Conservation (phyloP, 306 rosid genomes). For the Vigna radiata region DNA sequence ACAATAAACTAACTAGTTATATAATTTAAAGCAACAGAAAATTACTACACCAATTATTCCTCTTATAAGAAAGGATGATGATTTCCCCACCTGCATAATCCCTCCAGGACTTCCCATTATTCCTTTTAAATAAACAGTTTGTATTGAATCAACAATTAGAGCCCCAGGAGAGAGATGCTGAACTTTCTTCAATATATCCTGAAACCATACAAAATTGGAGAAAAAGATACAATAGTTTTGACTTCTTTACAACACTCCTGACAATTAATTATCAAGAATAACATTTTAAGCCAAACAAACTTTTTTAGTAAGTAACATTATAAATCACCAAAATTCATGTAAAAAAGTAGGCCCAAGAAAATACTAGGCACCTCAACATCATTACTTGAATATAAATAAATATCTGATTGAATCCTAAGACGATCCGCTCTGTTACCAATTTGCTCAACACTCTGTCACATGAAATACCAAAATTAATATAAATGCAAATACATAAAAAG, state of each 20-base stretch:
- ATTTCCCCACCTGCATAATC: conserved; percentile 64
- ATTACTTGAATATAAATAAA: conserved; percentile 86
- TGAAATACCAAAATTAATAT: conserved; percentile 30
- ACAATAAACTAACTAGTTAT: conserved; percentile 17
- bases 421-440: conserved; percentile 95
- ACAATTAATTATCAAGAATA: conserved; percentile 23
- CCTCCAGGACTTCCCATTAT: conserved; percentile 94
- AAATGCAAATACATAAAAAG: conserved; percentile 18
- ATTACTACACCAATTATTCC: not conserved
- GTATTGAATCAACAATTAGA: conserved; percentile 85
- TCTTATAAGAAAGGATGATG: not conserved
- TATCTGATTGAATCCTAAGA: conserved; percentile 66
- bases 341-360: conserved; percentile 20
- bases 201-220: conserved; percentile 38
- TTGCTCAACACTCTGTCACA: conserved; percentile 86
- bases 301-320: conserved; percentile 20
- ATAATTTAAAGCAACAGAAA: conserved; percentile 25
- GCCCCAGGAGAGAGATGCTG: conserved; percentile 76
- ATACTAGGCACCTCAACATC: conserved; percentile 73
- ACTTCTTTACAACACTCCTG: conserved; percentile 9
- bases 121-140: conserved; percentile 88
- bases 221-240: conserved; percentile 28
- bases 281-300: not conserved
- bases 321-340: conserved; percentile 27
- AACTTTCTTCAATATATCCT: conserved; percentile 89